These are phyloP conservation scores for Amborella trichopoda DNA, from an alignment of 164 flowering plant genomes.

Conservation along the genomic window DNA sequence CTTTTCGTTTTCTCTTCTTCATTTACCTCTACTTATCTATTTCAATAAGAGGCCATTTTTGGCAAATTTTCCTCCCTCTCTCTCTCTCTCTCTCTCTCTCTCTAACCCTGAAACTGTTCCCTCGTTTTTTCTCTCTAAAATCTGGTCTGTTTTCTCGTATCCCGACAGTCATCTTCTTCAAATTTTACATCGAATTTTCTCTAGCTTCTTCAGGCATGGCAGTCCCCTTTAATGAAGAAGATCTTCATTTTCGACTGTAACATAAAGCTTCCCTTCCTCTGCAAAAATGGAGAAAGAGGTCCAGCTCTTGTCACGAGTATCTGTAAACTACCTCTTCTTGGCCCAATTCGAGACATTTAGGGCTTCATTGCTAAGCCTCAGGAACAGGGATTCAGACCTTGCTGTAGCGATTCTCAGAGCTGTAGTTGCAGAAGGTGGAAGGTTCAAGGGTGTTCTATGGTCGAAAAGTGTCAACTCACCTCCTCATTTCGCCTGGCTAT, in stretches of 20 bases:
- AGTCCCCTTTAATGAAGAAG: too few species aligned
- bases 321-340: constrained; percentile 72
- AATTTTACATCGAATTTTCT: neutral
- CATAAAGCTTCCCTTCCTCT: neutral
- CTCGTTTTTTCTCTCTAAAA: neutral
- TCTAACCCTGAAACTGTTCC: neutral
- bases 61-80: neutral
- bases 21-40: too few species aligned
- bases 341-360: constrained; percentile 87
- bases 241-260: neutral
- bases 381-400: constrained; percentile 41
- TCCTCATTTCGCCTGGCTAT: constrained; percentile 52
- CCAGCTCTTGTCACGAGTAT: constrained; percentile 52
- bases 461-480: constrained; percentile 57
- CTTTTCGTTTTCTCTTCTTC: too few species aligned
- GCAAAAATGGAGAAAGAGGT: constrained; percentile 53
- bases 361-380: constrained; percentile 54
- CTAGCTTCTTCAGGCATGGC: neutral
- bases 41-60: too few species aligned
- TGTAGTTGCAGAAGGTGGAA: constrained; percentile 47
- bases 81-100: neutral
- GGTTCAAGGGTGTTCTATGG: constrained; percentile 36
- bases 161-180: neutral
- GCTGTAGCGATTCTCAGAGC: constrained; percentile 61
- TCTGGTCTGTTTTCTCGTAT: neutral